Evolutionary conservation across 805 yeast genomes (phyloP).

Genomic region (Lipomyces yamanashiensis): DNA sequence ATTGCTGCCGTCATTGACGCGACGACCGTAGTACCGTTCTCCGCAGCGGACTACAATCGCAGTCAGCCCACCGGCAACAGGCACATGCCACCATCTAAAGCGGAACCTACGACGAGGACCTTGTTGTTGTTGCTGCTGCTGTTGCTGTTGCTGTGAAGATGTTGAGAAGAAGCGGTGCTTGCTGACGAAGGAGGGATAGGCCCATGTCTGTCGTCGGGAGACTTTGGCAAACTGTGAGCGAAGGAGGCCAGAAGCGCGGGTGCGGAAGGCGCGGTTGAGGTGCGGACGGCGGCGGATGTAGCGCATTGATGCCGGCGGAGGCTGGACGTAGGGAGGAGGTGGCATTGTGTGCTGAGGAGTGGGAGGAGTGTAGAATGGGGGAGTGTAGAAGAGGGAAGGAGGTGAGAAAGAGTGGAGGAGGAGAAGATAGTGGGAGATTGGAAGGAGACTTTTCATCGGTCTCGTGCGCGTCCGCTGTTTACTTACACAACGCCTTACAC

Average conservation of each 20-base stretch:
- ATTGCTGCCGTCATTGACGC: background rate
- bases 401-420: conserved; percentile 15
- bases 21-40: conserved; percentile 22
- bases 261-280: conserved; percentile 24
- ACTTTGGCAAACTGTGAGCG: conserved; percentile 30
- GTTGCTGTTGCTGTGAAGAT: conserved; percentile 3
- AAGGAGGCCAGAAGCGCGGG: conserved; percentile 33
- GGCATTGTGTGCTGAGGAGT: no score
- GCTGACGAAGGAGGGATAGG: conserved; percentile 28
- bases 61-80: conserved; percentile 34
- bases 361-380: background rate
- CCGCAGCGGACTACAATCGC: conserved; percentile 29
- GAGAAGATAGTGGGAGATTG: background rate
- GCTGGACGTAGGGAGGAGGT: conserved; percentile 37
- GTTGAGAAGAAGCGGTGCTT: conserved; percentile 25
- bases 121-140: conserved; percentile 23
- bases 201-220: conserved; percentile 33
- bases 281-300: conserved; percentile 35
- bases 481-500: no score
- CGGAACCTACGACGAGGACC: conserved; percentile 23
- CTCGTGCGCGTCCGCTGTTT: no score
- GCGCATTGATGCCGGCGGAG: conserved; percentile 32
- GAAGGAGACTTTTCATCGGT: no score
- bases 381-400: background rate
- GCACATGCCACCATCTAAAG: conserved; percentile 38